Conservation (phyloP, 345 rosid species). For the Linum usitatissimum region DNA sequence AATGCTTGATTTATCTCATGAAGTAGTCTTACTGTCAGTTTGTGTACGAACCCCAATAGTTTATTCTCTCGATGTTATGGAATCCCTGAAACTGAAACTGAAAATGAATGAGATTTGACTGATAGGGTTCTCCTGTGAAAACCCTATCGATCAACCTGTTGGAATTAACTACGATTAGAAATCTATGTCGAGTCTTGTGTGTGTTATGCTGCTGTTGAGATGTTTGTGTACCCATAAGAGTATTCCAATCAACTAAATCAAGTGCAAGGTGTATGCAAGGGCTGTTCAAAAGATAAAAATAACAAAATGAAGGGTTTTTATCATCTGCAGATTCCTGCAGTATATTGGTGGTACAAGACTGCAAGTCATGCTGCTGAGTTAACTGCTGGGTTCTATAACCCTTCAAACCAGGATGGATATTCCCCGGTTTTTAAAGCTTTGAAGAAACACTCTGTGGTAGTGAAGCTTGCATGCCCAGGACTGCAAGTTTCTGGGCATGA, state of each 20-base stretch:
- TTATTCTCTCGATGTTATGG: background rate
- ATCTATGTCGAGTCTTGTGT: too few species aligned
- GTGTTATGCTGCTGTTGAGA: too few species aligned
- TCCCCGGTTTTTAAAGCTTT: constrained; percentile 56
- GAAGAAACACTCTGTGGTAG: constrained; percentile 53
- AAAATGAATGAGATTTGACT: constrained; percentile 1
- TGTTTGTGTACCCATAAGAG: too few species aligned
- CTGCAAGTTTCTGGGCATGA: constrained; percentile 36
- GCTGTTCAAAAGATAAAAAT: background rate
- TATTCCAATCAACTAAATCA: too few species aligned
- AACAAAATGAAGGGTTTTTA: constrained; percentile 9
- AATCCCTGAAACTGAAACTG: background rate
- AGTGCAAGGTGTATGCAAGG: too few species aligned
- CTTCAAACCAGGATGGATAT: constrained; percentile 84
- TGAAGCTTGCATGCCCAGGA: constrained; percentile 66
- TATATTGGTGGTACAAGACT: constrained; percentile 88
- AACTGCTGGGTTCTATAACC: constrained; percentile 81
- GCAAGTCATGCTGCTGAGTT: constrained; percentile 88
- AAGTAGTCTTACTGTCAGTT: background rate
- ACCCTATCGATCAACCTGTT: too few species aligned
- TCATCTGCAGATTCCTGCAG: constrained; percentile 71
- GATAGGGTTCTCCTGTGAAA: too few species aligned
- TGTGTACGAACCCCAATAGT: background rate
- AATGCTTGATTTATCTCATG: background rate
- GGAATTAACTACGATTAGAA: too few species aligned